Percentiles rank a stretch among this genome's conserved stretches.
These are phyloP conservation scores for Didymosphaeria variabile DNA, from an alignment of 2,329 filamentous ascomycete species.

Conservation along the genomic window DNA sequence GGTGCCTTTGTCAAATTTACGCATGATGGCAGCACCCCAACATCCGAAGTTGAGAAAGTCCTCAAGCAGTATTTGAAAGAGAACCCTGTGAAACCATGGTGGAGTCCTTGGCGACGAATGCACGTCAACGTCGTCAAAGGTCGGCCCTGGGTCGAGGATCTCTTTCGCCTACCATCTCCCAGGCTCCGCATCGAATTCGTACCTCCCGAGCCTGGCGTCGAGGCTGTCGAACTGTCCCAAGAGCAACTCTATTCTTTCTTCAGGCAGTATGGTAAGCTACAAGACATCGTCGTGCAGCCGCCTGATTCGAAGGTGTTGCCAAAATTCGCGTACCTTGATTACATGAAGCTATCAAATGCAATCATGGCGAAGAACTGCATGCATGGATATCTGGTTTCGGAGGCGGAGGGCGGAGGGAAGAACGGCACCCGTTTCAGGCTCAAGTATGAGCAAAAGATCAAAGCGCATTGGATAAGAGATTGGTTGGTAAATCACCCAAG, in stretches of 20 bases:
- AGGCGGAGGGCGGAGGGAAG: slow-evolving; percentile 76
- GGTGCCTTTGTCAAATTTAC: slow-evolving; percentile 91
- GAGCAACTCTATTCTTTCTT: slow-evolving; percentile 89
- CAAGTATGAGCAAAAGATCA: slow-evolving; percentile 82
- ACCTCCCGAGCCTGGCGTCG: slow-evolving; percentile 72
- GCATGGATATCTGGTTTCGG: slow-evolving; percentile 79
- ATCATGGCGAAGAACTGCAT: slow-evolving; percentile 93
- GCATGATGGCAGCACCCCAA: slow-evolving; percentile 58
- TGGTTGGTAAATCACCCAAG: slow-evolving; percentile 88
- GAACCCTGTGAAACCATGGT: slow-evolving; percentile 84
- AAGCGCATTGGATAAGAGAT: slow-evolving; percentile 81
- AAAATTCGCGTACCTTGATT: slow-evolving; percentile 82
- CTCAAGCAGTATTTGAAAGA: slow-evolving; percentile 72
- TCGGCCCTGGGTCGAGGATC: slow-evolving; percentile 91
- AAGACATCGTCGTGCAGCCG: slow-evolving; percentile 82
- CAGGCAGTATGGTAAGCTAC: slow-evolving; percentile 87
- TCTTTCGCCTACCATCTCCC: slow-evolving; percentile 81
- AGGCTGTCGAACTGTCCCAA: slow-evolving; percentile 81
- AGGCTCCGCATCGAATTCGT: slow-evolving; percentile 86
- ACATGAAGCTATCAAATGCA: slow-evolving; percentile 74
- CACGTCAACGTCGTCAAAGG: slow-evolving; percentile 79
- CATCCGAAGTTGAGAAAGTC: slow-evolving; percentile 66
- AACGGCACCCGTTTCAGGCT: slow-evolving; percentile 79
- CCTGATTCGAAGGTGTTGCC: slow-evolving; percentile 87
- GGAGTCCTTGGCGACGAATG: slow-evolving; percentile 82